Conservation (phyloP, 371 early-diverging fungal genomes). For the Actinomortierella wolfii region DNA sequence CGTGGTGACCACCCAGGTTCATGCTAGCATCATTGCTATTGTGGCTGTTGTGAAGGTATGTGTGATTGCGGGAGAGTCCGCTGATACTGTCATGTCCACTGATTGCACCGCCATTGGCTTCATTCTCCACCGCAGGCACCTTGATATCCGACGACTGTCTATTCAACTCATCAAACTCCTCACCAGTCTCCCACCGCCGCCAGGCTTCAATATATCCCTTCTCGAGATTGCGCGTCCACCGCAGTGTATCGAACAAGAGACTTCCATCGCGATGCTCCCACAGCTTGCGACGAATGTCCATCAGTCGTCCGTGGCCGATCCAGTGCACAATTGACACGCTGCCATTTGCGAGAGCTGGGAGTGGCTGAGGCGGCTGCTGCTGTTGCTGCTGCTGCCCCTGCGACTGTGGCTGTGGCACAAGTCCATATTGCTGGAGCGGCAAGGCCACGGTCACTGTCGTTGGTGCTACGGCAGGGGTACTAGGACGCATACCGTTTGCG, state of each 20-base stretch:
- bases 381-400: conserved; percentile 19
- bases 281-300: conserved; percentile 73
- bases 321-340: conserved; percentile 45
- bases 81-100: no score
- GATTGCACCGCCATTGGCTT: no score
- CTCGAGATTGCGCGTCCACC: conserved; percentile 91
- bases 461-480: conserved; percentile 3
- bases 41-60: no score
- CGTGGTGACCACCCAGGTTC: no score
- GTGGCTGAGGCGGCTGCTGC: not conserved
- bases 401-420: conserved; percentile 2
- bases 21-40: no score
- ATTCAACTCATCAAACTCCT: conserved; percentile 55
- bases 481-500: not conserved
- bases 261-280: conserved; percentile 78
- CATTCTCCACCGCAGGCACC: no score
- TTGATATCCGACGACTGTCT: no score
- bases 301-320: conserved; percentile 64
- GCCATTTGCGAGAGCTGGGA: not conserved
- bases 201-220: conserved; percentile 74
- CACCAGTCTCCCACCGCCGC: conserved; percentile 74
- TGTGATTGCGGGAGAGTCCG: no score
- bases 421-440: conserved; percentile 5
- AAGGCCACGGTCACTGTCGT: conserved; percentile 1
- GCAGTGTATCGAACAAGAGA: conserved; percentile 83